Conservation (phyloP, 768 basidiomycete species). For the Lactifluus piperatus region DNA sequence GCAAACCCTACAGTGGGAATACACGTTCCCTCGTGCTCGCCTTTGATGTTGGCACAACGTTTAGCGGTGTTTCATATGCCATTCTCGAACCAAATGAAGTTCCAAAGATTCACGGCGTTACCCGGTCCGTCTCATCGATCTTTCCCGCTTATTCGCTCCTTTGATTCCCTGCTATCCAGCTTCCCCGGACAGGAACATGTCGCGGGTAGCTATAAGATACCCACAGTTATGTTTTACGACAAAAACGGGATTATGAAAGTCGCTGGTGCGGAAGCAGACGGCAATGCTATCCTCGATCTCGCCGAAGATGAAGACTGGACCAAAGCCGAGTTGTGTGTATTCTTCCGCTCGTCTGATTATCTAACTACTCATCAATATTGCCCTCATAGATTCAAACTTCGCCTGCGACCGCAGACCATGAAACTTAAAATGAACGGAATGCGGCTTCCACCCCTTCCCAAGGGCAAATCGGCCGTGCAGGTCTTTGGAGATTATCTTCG, state of each 20-base stretch:
- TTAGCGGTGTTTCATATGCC: constrained; percentile 77
- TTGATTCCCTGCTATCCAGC: constrained; percentile 29
- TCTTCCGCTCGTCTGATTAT: not conserved
- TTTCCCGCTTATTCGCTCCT: not conserved
- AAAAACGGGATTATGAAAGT: constrained; percentile 53
- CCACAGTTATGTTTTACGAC: constrained; percentile 70
- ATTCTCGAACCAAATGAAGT: constrained; percentile 76
- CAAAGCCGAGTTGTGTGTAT: constrained; percentile 61
- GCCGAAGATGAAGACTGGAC: constrained; percentile 76
- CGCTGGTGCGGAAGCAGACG: constrained; percentile 73
- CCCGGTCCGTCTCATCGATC: constrained; percentile 40
- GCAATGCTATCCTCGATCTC: constrained; percentile 42
- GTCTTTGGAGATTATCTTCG: constrained; percentile 75
- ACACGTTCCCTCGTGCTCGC: constrained; percentile 64
- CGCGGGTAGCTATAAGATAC: constrained; percentile 78
- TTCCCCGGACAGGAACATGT: constrained; percentile 84
- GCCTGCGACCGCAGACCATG: constrained; percentile 69
- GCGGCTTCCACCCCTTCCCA: constrained; percentile 60
- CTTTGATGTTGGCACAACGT: constrained; percentile 77
- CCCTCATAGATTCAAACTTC: constrained; percentile 61
- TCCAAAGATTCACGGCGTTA: constrained; percentile 74
- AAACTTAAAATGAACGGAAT: constrained; percentile 79
- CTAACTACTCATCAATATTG: not conserved
- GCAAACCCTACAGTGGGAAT: constrained; percentile 64
- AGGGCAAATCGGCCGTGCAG: constrained; percentile 57